These are phyloP conservation scores for Lonicera japonica DNA, from an alignment of 129 eudicot genomes.

Conservation along the genomic window DNA sequence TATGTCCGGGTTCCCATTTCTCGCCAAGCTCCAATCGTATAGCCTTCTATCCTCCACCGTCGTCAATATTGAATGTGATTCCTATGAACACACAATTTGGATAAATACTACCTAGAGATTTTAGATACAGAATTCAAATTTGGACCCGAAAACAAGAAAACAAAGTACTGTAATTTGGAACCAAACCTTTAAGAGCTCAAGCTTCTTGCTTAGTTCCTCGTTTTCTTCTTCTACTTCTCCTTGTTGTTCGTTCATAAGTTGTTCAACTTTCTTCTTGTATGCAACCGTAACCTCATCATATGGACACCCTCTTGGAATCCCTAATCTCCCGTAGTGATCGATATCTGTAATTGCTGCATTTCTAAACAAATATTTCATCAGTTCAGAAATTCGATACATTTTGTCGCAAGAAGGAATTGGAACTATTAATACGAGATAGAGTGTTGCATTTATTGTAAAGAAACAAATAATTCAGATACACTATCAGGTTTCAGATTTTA, in stretches of 20 bases:
- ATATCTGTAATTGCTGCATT: constrained; percentile 80
- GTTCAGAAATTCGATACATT: too few species aligned
- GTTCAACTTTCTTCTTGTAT: constrained; percentile 51
- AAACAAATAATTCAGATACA: not conserved
- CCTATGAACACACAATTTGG: too few species aligned
- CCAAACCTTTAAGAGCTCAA: constrained; percentile 21
- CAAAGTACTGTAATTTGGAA: too few species aligned
- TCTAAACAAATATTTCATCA: too few species aligned
- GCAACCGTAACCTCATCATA: constrained; percentile 66
- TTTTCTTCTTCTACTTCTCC: constrained; percentile 41
- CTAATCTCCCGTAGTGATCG: constrained; percentile 70
- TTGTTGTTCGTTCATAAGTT: constrained; percentile 46
- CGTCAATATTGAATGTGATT: constrained; percentile 66
- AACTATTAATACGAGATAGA: constrained; percentile 13
- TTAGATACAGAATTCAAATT: too few species aligned
- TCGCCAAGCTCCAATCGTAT: constrained; percentile 90
- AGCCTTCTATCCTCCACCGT: constrained; percentile 69
- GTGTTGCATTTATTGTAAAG: not conserved
- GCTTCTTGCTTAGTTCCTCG: constrained; percentile 16
- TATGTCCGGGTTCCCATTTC: constrained; percentile 59
- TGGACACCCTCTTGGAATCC: constrained; percentile 54
- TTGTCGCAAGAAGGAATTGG: constrained; percentile 5
- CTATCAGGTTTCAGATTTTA: not conserved
- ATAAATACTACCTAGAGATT: too few species aligned
- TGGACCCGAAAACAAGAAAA: too few species aligned